phyloP scores from a whole-genome alignment of 2,329 filamentous ascomycete genomes.

The Alternaria ethzedia region DNA sequence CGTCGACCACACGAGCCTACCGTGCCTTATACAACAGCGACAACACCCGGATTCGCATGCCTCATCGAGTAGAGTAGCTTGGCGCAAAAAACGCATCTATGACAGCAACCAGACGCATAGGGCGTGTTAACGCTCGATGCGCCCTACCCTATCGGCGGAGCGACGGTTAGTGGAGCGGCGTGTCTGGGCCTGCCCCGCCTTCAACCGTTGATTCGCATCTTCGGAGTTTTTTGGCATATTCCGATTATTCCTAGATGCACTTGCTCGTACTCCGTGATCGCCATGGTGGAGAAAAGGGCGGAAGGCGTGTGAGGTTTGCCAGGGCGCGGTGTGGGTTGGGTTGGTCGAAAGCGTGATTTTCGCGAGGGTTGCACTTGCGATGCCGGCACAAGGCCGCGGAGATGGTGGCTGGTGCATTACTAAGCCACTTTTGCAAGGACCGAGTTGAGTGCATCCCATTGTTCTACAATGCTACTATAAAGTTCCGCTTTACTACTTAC shows the following conservation, averaged over 20 bases:
- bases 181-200: constrained; percentile 5
- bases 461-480: background rate
- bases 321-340: background rate
- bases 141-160: constrained; percentile 2
- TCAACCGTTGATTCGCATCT: background rate
- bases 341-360: background rate
- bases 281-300: background rate
- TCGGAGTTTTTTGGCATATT: background rate
- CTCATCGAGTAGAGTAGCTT: constrained; percentile 1
- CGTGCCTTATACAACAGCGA: background rate
- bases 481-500: background rate
- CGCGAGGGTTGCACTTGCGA: background rate
- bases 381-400: background rate
- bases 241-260: background rate
- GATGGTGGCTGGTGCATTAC: background rate
- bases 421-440: background rate
- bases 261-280: background rate
- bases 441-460: background rate
- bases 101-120: background rate
- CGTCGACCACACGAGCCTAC: background rate
- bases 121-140: background rate
- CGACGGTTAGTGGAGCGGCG: background rate
- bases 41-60: background rate
- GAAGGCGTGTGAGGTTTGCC: background rate
- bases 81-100: constrained; percentile 2